Percentiles rank a stretch among this genome's conserved stretches.
These are phyloP conservation scores for Ogataea hybrid DNA, from an alignment of 1,139 yeast genomes.

Conservation along the genomic window DNA sequence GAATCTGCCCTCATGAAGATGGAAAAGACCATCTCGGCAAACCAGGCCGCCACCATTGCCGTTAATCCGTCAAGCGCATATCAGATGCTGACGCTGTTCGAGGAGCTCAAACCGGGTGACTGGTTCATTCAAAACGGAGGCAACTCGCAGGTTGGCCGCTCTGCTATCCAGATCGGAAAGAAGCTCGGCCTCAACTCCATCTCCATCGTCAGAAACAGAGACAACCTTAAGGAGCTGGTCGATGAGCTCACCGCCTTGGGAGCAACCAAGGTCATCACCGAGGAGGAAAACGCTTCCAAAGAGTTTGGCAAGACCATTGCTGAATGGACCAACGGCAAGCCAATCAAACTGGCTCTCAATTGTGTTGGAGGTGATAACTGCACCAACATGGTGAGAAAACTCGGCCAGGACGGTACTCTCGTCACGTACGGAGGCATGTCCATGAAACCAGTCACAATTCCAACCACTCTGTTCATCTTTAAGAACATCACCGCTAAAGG, in stretches of 20 bases:
- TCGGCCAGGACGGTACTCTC: conserved; percentile 62
- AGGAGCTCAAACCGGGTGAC: too few relatives aligned
- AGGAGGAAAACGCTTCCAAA: conserved; percentile 70
- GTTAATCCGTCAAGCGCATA: too few relatives aligned
- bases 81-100: too few relatives aligned
- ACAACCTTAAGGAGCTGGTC: conserved; percentile 62
- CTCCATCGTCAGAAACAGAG: conserved; percentile 84
- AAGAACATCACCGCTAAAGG: conserved; percentile 85
- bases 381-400: conserved; percentile 77
- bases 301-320: conserved; percentile 62
- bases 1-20: too few relatives aligned
- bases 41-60: too few relatives aligned
- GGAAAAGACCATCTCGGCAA: too few relatives aligned
- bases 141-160: too few relatives aligned
- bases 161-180: too few relatives aligned
- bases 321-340: conserved; percentile 57
- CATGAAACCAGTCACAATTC: conserved; percentile 85
- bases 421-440: conserved; percentile 99
- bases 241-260: conserved; percentile 62
- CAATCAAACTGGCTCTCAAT: conserved; percentile 76
- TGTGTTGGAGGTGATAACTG: conserved; percentile 92
- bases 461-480: conserved; percentile 86
- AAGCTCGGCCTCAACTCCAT: too few relatives aligned
- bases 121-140: too few relatives aligned
- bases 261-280: conserved; percentile 89